phyloP scores from a whole-genome alignment of 2,329 filamentous ascomycete species.

The Pestalotiopsis sp. region DNA sequence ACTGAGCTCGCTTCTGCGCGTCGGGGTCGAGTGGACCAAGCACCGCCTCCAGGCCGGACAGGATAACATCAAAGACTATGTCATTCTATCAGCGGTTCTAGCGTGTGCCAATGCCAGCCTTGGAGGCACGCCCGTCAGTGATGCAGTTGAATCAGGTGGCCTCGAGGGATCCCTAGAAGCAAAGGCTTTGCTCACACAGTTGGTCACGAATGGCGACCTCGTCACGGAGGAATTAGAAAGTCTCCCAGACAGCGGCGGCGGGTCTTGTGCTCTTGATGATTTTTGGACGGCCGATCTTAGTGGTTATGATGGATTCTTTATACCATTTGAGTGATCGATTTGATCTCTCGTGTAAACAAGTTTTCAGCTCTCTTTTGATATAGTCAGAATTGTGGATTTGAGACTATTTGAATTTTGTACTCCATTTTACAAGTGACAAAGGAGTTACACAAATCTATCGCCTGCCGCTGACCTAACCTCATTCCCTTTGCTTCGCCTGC shows the following conservation, averaged over 20 bases:
- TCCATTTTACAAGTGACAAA: no score
- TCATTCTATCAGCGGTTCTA: neutral
- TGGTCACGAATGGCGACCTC: neutral
- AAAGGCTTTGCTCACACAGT: neutral
- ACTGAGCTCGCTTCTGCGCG: neutral
- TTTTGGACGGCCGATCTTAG: conserved; percentile 1
- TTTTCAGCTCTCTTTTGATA: neutral
- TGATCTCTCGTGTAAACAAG: neutral
- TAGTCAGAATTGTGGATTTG: neutral
- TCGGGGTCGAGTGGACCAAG: neutral
- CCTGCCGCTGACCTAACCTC: neutral
- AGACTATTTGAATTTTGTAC: no score
- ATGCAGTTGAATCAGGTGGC: neutral
- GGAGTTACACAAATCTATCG: neutral
- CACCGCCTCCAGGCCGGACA: neutral
- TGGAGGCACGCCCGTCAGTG: neutral
- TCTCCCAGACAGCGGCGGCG: neutral
- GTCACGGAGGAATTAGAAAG: neutral
- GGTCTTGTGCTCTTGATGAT: neutral
- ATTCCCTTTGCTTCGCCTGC: neutral
- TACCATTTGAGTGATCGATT: neutral
- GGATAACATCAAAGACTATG: neutral
- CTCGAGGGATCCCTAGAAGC: neutral
- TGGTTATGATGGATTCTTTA: neutral
- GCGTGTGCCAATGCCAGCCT: neutral